phyloP scores from a whole-genome alignment of 495 filamentous ascomycete genomes.

The Xylaria grammica region DNA sequence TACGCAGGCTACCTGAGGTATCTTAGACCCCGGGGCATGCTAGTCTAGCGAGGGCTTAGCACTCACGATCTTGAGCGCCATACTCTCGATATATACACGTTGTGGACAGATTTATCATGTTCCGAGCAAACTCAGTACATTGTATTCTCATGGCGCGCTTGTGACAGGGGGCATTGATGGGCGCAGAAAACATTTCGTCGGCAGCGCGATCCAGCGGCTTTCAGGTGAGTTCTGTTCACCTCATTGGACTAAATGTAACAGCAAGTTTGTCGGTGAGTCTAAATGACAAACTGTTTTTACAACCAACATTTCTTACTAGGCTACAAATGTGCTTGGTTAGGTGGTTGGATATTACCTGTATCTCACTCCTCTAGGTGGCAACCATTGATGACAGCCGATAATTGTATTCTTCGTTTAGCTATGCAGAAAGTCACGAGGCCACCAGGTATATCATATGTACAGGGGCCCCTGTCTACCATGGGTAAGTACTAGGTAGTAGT shows the following conservation, averaged over 20 bases:
- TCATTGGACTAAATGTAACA: background rate
- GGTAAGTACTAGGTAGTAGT: no score
- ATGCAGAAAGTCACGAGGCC: conserved; percentile 22
- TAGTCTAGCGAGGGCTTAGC: conserved; percentile 16
- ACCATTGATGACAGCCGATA: background rate
- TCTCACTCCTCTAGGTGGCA: background rate
- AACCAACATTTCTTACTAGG: background rate
- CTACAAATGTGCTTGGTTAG: background rate
- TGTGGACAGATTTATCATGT: conserved; percentile 13
- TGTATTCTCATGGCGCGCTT: conserved; percentile 2
- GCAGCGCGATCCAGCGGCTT: background rate
- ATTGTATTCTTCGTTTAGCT: conserved; percentile 4
- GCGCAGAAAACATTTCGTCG: background rate
- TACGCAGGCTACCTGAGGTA: no score
- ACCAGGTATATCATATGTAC: conserved; percentile 8
- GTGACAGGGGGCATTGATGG: background rate
- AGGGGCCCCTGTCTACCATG: conserved; percentile 2
- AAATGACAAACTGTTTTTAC: background rate
- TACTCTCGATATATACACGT: no score
- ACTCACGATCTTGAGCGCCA: conserved; percentile 15
- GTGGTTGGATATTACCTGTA: background rate
- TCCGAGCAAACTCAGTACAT: conserved; percentile 2
- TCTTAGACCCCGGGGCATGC: conserved; percentile 6
- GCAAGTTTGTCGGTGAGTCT: background rate
- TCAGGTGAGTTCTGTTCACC: background rate